These are phyloP conservation scores for Diaporthe capsici DNA, from an alignment of 2,329 filamentous ascomycete genomes.

Conservation along the genomic window DNA sequence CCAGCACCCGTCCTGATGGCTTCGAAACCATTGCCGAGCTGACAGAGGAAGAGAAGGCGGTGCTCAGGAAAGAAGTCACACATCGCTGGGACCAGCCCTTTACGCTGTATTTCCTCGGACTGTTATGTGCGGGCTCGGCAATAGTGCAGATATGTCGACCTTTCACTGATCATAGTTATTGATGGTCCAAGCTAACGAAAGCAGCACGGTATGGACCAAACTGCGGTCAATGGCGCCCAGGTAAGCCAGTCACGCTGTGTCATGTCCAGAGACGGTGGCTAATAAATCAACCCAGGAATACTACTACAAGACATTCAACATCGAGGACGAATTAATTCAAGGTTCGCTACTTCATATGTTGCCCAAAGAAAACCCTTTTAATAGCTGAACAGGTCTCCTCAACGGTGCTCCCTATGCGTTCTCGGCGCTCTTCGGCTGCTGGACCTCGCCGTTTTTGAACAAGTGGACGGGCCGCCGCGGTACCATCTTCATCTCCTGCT, in stretches of 20 bases:
- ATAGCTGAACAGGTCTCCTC: background rate
- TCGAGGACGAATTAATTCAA: background rate
- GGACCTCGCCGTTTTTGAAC: conserved; percentile 63
- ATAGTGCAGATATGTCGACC: conserved; percentile 26
- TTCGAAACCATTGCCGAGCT: conserved; percentile 67
- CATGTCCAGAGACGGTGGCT: background rate
- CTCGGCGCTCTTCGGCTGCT: conserved; percentile 44
- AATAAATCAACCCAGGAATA: background rate
- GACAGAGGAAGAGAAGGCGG: conserved; percentile 5
- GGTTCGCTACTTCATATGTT: background rate
- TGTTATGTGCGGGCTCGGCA: conserved; percentile 19
- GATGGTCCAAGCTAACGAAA: background rate
- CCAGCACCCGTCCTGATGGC: conserved; percentile 66
- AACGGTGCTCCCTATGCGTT: background rate
- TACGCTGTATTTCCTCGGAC: conserved; percentile 68
- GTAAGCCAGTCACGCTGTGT: background rate
- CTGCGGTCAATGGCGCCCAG: conserved; percentile 19
- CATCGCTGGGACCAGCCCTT: conserved; percentile 78
- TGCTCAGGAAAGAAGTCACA: conserved; percentile 71
- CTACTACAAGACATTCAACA: conserved; percentile 12
- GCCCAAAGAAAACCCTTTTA: background rate
- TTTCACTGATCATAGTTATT: background rate
- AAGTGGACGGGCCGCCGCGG: conserved; percentile 73
- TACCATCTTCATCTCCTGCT: conserved; percentile 71
- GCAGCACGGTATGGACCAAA: conserved; percentile 14